Conservation (phyloP, 2,329 filamentous ascomycete genomes). For the Thelonectria blattea region DNA sequence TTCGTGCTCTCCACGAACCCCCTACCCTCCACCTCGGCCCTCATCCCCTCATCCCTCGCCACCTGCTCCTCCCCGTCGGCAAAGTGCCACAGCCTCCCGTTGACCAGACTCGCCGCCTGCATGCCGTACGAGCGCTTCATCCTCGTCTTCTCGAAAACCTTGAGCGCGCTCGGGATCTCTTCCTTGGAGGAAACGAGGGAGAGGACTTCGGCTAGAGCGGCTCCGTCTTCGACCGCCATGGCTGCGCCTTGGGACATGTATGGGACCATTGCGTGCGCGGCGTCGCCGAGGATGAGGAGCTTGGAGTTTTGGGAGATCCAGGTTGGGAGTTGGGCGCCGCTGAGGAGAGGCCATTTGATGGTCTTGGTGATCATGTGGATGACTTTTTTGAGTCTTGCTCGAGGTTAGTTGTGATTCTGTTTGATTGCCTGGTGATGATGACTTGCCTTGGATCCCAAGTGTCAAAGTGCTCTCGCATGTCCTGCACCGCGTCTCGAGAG, state of each 20-base stretch:
- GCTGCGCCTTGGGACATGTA: constrained; percentile 53
- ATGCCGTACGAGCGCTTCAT: constrained; percentile 44
- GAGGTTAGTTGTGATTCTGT: neutral
- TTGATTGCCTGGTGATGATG: neutral
- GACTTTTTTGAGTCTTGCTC: constrained; percentile 45
- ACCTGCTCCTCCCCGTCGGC: constrained; percentile 49
- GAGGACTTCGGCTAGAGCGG: constrained; percentile 44
- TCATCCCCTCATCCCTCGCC: constrained; percentile 50
- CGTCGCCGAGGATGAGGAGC: constrained; percentile 49
- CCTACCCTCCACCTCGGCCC: constrained; percentile 46
- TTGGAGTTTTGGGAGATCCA: constrained; percentile 40
- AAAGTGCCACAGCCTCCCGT: constrained; percentile 56
- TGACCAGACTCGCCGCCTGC: constrained; percentile 53
- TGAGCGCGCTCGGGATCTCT: constrained; percentile 42
- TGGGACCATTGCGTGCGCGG: constrained; percentile 52
- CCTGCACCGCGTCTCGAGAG: constrained; percentile 34
- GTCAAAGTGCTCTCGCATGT: constrained; percentile 43
- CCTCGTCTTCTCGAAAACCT: constrained; percentile 46
- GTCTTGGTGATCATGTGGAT: constrained; percentile 44
- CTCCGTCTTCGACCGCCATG: constrained; percentile 52
- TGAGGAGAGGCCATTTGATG: constrained; percentile 44
- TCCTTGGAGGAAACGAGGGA: constrained; percentile 32
- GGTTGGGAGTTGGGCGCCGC: constrained; percentile 34
- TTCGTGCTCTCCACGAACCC: constrained; percentile 50
- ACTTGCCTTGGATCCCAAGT: constrained; percentile 44